phyloP scores from a whole-genome alignment of 2,329 filamentous ascomycete species.

The Ceratocystiopsis minuta region DNA sequence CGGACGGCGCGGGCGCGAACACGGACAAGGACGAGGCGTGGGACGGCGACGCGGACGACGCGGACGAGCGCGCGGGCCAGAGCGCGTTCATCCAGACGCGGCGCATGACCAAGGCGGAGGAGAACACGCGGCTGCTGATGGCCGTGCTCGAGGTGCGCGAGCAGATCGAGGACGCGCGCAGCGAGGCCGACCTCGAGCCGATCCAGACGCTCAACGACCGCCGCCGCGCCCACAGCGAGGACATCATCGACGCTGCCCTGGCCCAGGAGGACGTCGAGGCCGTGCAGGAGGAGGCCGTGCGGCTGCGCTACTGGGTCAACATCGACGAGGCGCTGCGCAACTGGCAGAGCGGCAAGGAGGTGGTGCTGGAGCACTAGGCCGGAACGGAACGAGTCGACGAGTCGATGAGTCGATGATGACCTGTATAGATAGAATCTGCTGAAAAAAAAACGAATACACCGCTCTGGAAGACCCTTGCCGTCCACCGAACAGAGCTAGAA shows the following conservation, averaged over 20 bases:
- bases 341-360: constrained; percentile 63
- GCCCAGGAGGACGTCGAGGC: constrained; percentile 37
- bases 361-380: constrained; percentile 33
- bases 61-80: no score
- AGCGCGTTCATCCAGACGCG: constrained; percentile 12
- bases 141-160: constrained; percentile 67
- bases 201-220: constrained; percentile 48
- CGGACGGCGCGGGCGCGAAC: no score
- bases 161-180: constrained; percentile 50
- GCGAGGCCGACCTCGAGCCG: constrained; percentile 43
- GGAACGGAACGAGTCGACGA: no score
- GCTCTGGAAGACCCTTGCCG: no score
- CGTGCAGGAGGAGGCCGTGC: constrained; percentile 56
- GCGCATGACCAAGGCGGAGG: neutral
- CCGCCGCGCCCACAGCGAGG: constrained; percentile 47
- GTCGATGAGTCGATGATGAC: no score
- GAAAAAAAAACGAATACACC: no score
- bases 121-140: constrained; percentile 44
- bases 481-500: no score
- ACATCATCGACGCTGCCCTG: constrained; percentile 46
- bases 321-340: constrained; percentile 61
- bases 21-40: no score
- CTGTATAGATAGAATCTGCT: no score
- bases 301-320: constrained; percentile 79
- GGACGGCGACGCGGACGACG: no score